Evolutionary conservation across 1,284 basidiomycete species (phyloP).

Genomic region (Ceratobasidium sp.): DNA sequence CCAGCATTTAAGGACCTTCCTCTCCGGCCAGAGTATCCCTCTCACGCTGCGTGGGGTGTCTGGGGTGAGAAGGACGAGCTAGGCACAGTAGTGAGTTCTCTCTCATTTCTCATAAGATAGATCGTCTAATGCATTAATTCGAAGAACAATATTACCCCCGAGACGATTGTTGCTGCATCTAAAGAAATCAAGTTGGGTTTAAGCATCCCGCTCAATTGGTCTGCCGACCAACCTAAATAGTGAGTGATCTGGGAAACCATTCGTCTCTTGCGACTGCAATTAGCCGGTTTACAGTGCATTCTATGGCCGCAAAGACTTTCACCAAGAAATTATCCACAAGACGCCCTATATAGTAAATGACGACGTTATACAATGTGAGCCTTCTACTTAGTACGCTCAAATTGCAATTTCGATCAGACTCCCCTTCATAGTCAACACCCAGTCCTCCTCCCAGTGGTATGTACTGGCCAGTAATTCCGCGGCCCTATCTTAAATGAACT

Average conservation of each 20-base stretch:
- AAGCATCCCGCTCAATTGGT: conserved; percentile 42
- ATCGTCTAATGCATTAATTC: neutral
- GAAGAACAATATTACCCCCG: conserved; percentile 50
- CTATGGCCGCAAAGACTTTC: conserved; percentile 26
- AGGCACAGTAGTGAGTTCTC: conserved; percentile 48
- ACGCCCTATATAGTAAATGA: conserved; percentile 30
- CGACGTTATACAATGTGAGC: conserved; percentile 31
- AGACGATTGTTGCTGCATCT: conserved; percentile 27
- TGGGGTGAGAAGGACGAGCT: conserved; percentile 51
- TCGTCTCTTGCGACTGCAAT: neutral
- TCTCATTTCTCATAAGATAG: neutral
- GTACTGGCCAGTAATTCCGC: conserved; percentile 48
- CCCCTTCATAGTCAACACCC: conserved; percentile 54
- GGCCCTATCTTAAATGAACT: neutral
- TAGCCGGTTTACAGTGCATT: neutral
- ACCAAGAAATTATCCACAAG: conserved; percentile 24
- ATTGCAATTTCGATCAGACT: conserved; percentile 45
- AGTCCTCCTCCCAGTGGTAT: conserved; percentile 56
- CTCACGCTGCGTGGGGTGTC: conserved; percentile 49
- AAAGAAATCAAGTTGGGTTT: conserved; percentile 25
- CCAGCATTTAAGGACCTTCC: conserved; percentile 38
- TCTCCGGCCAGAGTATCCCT: conserved; percentile 34
- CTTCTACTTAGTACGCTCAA: neutral
- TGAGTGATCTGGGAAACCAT: neutral
- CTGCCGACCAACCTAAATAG: conserved; percentile 40